Base-by-base conservation (phyloP, 108 stramenopile genomes). In the Mayamaea pseudoterrestris region DNA sequence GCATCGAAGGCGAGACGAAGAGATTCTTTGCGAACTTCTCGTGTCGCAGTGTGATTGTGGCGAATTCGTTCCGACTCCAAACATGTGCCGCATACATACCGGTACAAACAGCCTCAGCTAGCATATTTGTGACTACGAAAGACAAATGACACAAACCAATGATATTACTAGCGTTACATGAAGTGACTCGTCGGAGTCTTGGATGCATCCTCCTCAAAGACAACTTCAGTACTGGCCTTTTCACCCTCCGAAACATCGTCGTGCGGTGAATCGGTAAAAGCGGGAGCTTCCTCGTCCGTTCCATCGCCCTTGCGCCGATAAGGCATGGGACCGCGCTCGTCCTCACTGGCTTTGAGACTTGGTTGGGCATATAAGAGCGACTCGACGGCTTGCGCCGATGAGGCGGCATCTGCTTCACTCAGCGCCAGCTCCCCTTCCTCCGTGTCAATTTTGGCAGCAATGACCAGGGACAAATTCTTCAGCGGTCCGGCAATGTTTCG, bases 311-410 rank as follows among this genome's bases (percentile, higher is more conserved):
- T 16, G 17, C 50, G 50, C 16, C 55, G 42, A 25, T 57, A 57
- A 20, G 55, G 55, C 47, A 57, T 47, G 30, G 55, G 55, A 12
- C 32, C 55, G n/a, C 55, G 55, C 24, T 57, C 55, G 5, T 57
- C 55, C 6, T 21, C 5, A 7, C 11, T 18, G 5, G 27, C 5
- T 16, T 57, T 47, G 17, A 57, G 22, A 12, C 30, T 23, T 23
- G 55, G 55, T 28, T 31, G 22, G 9, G 45, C 55, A 17, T 47
- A 57, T 12, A 57, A 11, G 17, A 44, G n/a, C n/a, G n/a, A n/a
- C n/a, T n/a, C n/a, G n/a, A n/a, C n/a, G n/a, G n/a, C n/a, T n/a
- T n/a, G n/a, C n/a, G n/a, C n/a, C n/a, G n/a, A n/a, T n/a, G n/a
- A n/a, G 17, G 23, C 41, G 12, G 14, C 45, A 4, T 20, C 4